Conservation (phyloP, 2,329 filamentous ascomycete species). For the Cordyceps javanica region DNA sequence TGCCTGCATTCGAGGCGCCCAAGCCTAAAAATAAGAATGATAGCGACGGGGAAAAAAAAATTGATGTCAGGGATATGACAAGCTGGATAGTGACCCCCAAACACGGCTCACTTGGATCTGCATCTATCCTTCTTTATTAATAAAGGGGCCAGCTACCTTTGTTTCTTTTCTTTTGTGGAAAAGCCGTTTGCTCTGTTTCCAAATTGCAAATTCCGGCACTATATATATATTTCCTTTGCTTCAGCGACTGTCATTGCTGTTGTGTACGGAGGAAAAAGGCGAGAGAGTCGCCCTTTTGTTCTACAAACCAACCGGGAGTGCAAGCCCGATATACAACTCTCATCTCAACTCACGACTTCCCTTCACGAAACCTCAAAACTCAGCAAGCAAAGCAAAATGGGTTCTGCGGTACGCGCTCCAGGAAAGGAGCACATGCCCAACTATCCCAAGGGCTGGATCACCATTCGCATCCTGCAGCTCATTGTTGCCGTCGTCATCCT, state of each 20-base stretch:
- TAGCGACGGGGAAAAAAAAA: too few species aligned
- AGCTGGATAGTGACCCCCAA: neutral
- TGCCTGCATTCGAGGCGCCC: neutral
- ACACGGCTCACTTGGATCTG: too few species aligned
- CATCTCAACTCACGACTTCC: neutral
- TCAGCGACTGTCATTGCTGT: too few species aligned
- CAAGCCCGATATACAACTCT: neutral
- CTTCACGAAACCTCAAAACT: neutral
- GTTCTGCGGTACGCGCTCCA: conserved; percentile 20
- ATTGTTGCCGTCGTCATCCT: conserved; percentile 39
- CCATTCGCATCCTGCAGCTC: conserved; percentile 39
- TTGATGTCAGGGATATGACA: neutral
- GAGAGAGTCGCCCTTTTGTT: too few species aligned
- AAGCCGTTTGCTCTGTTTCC: too few species aligned
- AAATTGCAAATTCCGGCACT: too few species aligned
- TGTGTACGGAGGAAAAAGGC: too few species aligned
- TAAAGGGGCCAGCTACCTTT: too few species aligned
- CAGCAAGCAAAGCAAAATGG: conserved; percentile 3
- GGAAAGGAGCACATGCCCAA: conserved; percentile 41
- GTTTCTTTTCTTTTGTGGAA: too few species aligned
- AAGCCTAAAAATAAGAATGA: neutral
- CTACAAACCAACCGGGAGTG: too few species aligned
- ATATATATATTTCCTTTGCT: too few species aligned
- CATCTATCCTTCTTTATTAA: too few species aligned
- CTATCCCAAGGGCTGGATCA: conserved; percentile 38